Conservation (phyloP, 2,329 filamentous ascomycete genomes). For the Claviceps digitariae region DNA sequence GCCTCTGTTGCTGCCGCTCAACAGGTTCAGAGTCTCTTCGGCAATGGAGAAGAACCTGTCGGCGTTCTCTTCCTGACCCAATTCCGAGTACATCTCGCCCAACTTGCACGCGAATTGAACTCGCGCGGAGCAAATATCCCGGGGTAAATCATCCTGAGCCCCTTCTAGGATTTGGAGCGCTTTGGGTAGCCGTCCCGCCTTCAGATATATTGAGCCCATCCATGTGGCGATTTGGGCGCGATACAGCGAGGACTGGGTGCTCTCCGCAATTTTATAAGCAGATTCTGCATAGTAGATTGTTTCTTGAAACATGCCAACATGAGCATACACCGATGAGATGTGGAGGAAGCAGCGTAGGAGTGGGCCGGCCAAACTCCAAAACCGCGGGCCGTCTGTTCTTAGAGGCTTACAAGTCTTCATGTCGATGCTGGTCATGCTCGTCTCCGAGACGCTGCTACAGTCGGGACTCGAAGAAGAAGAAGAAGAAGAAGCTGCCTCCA, state of each 20-base stretch:
- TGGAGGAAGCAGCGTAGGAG: conserved; percentile 60
- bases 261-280: conserved; percentile 61
- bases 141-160: conserved; percentile 37
- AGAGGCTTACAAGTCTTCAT: conserved; percentile 9
- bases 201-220: conserved; percentile 40
- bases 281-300: conserved; percentile 81
- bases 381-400: conserved; percentile 37
- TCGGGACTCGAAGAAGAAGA: conserved; percentile 13
- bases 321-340: conserved; percentile 64
- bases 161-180: conserved; percentile 41
- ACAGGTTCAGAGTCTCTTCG: conserved; percentile 29
- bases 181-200: conserved; percentile 44
- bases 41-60: conserved; percentile 31
- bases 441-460: conserved; percentile 16
- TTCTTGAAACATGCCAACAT: conserved; percentile 78
- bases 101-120: conserved; percentile 39
- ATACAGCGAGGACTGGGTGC: conserved; percentile 49
- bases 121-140: conserved; percentile 22
- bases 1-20: conserved; percentile 13
- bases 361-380: conserved; percentile 67
- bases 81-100: conserved; percentile 40
- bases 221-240: conserved; percentile 40
- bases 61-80: conserved; percentile 31
- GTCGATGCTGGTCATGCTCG: conserved; percentile 16
- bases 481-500: conserved; percentile 24